Evolutionary conservation across 805 yeast genomes (phyloP).

Genomic region (Kluyveromyces dobzhanskii): DNA sequence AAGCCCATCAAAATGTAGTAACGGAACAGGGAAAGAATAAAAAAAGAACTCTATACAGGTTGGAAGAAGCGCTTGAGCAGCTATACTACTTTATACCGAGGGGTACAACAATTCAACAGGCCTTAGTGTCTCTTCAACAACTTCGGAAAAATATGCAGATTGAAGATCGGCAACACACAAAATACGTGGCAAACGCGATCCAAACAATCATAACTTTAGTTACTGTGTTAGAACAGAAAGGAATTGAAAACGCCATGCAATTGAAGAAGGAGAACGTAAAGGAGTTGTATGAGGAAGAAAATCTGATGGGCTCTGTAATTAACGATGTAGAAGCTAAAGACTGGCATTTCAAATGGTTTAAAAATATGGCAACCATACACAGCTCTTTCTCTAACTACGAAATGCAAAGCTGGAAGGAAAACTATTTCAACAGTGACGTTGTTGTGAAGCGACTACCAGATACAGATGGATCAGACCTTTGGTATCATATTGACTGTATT

Average conservation of each 20-base stretch:
- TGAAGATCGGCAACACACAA: background rate
- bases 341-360: slow-evolving; percentile 40
- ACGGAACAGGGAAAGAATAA: slow-evolving; percentile 18
- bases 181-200: background rate
- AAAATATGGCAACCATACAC: slow-evolving; percentile 27
- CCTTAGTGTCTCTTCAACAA: slow-evolving; percentile 33
- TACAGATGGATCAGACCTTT: slow-evolving; percentile 15
- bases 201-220: slow-evolving; percentile 13
- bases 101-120: slow-evolving; percentile 41
- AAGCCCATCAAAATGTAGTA: slow-evolving; percentile 8
- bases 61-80: slow-evolving; percentile 29
- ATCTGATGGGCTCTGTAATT: slow-evolving; percentile 14
- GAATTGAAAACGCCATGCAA: slow-evolving; percentile 35
- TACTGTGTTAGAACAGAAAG: slow-evolving; percentile 34
- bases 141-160: slow-evolving; percentile 16
- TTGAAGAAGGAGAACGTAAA: slow-evolving; percentile 35
- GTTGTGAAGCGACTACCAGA: slow-evolving; percentile 30
- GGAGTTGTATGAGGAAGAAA: slow-evolving; percentile 19
- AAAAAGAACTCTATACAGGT: slow-evolving; percentile 12
- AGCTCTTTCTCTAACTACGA: slow-evolving; percentile 46
- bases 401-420: slow-evolving; percentile 45
- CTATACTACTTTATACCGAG: slow-evolving; percentile 32
- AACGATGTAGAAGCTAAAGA: slow-evolving; percentile 19
- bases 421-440: slow-evolving; percentile 41
- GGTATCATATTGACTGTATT: slow-evolving; percentile 21